These are phyloP conservation scores for Solanum hybrid DNA, from an alignment of 305 asterid genomes.

Conservation along the genomic window DNA sequence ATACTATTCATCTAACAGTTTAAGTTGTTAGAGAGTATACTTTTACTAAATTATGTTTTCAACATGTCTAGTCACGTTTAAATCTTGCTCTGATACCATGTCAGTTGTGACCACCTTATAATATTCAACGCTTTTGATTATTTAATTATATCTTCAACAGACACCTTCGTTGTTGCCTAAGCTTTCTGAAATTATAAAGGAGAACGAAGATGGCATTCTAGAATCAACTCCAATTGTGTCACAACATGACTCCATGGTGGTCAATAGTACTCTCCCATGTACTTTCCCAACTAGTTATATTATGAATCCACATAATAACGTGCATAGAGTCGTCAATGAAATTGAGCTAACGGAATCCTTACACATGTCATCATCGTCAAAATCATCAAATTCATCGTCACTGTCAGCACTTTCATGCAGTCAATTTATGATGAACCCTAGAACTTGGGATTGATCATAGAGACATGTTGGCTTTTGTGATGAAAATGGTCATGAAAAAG, in stretches of 20 bases:
- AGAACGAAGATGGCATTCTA: background rate
- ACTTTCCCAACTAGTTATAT: background rate
- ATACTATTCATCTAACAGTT: background rate
- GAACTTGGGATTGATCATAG: slow-evolving; percentile 19
- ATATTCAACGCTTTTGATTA: background rate
- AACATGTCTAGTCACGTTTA: background rate
- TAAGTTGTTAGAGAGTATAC: background rate
- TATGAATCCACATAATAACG: background rate
- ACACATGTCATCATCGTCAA: slow-evolving; percentile 14
- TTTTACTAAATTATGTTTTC: background rate
- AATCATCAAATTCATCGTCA: background rate
- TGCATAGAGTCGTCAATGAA: background rate
- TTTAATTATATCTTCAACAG: background rate
- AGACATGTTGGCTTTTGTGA: background rate
- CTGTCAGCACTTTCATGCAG: slow-evolving; percentile 18
- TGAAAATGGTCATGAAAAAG: background rate
- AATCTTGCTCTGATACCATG: background rate
- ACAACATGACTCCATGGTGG: slow-evolving; percentile 7
- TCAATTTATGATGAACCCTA: slow-evolving; percentile 14
- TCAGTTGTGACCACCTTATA: background rate
- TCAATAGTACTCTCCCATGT: background rate
- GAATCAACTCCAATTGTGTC: slow-evolving; percentile 7
- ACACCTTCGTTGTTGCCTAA: slow-evolving; percentile 23
- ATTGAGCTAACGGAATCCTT: background rate
- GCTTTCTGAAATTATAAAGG: slow-evolving; percentile 11